Conservation (phyloP, 2,329 filamentous ascomycete genomes). For the Escovopsis weberi region DNA sequence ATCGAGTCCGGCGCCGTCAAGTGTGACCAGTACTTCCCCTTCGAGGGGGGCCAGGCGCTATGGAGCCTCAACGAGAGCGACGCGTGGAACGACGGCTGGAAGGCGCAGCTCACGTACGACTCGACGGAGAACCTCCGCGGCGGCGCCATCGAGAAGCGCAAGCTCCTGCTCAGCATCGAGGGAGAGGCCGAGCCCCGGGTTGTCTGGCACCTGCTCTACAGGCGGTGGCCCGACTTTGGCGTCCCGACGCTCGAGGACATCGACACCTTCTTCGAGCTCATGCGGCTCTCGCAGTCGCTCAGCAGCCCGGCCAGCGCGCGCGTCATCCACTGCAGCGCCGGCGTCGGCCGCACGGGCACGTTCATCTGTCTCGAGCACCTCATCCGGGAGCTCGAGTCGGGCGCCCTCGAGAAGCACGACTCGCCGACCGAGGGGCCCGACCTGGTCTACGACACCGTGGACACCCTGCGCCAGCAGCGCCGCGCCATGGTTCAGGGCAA, state of each 20-base stretch:
- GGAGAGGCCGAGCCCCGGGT: slow-evolving; percentile 34
- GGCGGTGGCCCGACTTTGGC: slow-evolving; percentile 79
- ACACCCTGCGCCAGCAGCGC: slow-evolving; percentile 69
- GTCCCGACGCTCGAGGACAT: slow-evolving; percentile 59
- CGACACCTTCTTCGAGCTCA: slow-evolving; percentile 52
- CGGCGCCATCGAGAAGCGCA: slow-evolving; percentile 57
- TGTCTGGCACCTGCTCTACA: slow-evolving; percentile 77
- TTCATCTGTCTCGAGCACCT: slow-evolving; percentile 96
- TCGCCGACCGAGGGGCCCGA: slow-evolving; percentile 31
- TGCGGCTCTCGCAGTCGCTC: slow-evolving; percentile 47
- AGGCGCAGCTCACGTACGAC: slow-evolving; percentile 55
- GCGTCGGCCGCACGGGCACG: slow-evolving; percentile 84
- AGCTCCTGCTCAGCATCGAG: slow-evolving; percentile 45
- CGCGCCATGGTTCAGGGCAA: slow-evolving; percentile 94
- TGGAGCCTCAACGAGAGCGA: slow-evolving; percentile 47
- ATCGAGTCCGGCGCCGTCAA: slow-evolving; percentile 66
- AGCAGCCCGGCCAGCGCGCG: slow-evolving; percentile 49
- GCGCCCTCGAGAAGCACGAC: slow-evolving; percentile 42
- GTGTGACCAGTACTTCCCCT: slow-evolving; percentile 79
- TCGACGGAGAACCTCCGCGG: slow-evolving; percentile 38
- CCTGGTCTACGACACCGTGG: slow-evolving; percentile 64
- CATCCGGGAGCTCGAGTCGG: slow-evolving; percentile 64
- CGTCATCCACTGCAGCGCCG: slow-evolving; percentile 78
- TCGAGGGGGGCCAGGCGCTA: slow-evolving; percentile 34
- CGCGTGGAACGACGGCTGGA: slow-evolving; percentile 51